These are phyloP conservation scores for Xylaria multiplex DNA, from an alignment of 2,329 filamentous ascomycete species.

Conservation along the genomic window DNA sequence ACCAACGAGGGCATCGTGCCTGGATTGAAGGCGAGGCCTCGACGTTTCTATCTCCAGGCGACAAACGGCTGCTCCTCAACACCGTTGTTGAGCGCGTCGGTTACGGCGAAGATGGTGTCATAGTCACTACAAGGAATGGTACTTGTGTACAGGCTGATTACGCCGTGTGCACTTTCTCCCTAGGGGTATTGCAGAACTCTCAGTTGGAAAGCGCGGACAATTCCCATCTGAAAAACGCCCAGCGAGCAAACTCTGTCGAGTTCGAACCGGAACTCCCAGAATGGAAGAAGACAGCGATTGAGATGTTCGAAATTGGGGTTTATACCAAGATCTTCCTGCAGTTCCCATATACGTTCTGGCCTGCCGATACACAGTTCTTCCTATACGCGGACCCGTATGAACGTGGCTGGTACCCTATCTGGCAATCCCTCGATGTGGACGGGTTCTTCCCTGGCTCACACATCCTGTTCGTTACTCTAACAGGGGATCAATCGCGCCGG, in stretches of 20 bases:
- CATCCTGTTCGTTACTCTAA: slow-evolving; percentile 13
- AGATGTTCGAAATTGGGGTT: slow-evolving; percentile 16
- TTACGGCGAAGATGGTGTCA: neutral
- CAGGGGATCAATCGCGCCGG: slow-evolving; percentile 1
- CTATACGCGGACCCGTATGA: slow-evolving; percentile 11
- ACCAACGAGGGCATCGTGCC: slow-evolving; percentile 8
- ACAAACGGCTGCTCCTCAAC: slow-evolving; percentile 1
- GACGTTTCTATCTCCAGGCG: neutral
- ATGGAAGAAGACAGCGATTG: slow-evolving; percentile 13
- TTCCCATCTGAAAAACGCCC: too few relatives aligned
- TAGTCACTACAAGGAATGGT: neutral
- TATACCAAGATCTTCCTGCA: slow-evolving; percentile 16
- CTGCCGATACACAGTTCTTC: neutral
- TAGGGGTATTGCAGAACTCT: slow-evolving; percentile 6
- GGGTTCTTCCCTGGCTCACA: slow-evolving; percentile 15
- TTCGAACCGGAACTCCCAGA: neutral
- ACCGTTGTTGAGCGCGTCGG: neutral
- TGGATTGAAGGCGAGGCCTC: slow-evolving; percentile 15
- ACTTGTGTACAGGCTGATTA: slow-evolving; percentile 11
- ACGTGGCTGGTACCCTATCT: slow-evolving; percentile 17
- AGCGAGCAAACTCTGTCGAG: neutral
- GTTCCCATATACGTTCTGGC: slow-evolving; percentile 13
- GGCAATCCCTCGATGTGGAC: slow-evolving; percentile 9
- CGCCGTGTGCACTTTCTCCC: slow-evolving; percentile 8
- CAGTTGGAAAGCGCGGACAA: too few relatives aligned